Evolutionary conservation across 1,139 yeast species (phyloP).

Genomic region (Taphrina sp.): DNA sequence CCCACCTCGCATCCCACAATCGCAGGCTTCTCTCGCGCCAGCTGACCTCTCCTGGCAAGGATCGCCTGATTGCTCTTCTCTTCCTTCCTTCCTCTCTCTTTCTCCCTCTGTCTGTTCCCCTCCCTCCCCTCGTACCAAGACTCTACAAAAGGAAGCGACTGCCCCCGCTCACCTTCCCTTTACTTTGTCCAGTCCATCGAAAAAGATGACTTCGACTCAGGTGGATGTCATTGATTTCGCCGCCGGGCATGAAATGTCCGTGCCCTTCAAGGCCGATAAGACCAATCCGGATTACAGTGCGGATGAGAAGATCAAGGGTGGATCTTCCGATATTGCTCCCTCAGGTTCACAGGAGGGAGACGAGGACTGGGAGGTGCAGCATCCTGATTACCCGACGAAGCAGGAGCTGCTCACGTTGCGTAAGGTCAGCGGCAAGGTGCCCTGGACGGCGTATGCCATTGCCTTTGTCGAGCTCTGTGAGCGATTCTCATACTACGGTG

Average conservation of each 20-base stretch:
- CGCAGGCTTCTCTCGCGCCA: too few relatives aligned
- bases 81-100: neutral
- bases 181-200: neutral
- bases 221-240: conserved; percentile 17
- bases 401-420: conserved; percentile 53
- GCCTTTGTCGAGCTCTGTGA: conserved; percentile 79
- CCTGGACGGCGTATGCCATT: conserved; percentile 62
- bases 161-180: neutral
- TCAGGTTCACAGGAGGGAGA: neutral
- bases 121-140: too few relatives aligned
- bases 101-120: neutral
- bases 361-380: conserved; percentile 6
- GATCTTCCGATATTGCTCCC: conserved; percentile 1
- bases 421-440: conserved; percentile 48
- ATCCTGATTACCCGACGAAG: conserved; percentile 44
- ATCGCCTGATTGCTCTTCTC: neutral
- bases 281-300: neutral
- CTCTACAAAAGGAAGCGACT: too few relatives aligned
- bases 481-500: conserved; percentile 77
- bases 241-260: conserved; percentile 20
- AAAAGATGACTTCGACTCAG: conserved; percentile 8
- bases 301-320: conserved; percentile 4
- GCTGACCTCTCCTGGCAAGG: too few relatives aligned
- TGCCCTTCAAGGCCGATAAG: neutral
- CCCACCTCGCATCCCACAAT: too few relatives aligned